Conservation (phyloP, 139 green algal genomes). For the Bryopsis sp. region DNA sequence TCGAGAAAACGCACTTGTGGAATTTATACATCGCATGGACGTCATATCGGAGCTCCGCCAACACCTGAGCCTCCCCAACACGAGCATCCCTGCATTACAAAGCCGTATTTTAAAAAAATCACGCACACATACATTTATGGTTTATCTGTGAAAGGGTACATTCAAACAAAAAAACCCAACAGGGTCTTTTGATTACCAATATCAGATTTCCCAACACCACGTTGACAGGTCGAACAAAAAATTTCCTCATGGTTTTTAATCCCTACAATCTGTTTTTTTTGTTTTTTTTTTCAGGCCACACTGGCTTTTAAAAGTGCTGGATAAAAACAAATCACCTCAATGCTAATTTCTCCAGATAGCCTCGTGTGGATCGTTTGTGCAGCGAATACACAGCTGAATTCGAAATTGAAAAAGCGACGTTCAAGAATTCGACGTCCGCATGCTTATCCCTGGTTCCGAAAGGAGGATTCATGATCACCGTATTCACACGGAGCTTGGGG, state of each 20-base stretch:
- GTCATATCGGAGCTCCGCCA: slow-evolving; percentile 86
- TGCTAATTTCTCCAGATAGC: slow-evolving; percentile 57
- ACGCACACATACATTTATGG: not conserved
- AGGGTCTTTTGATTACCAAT: not conserved
- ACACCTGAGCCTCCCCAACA: slow-evolving; percentile 50
- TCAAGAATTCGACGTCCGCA: slow-evolving; percentile 82
- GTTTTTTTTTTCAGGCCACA: not conserved
- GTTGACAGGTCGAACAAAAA: not conserved
- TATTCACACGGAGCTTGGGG: slow-evolving; percentile 46
- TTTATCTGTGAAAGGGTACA: not conserved
- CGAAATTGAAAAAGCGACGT: slow-evolving; percentile 48
- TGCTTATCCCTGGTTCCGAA: slow-evolving; percentile 86
- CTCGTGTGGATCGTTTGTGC: slow-evolving; percentile 80
- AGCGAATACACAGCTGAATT: slow-evolving; percentile 72
- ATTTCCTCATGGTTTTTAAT: not conserved
- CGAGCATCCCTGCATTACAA: not conserved
- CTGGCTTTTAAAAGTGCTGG: too few species aligned
- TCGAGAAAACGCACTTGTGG: slow-evolving; percentile 46
- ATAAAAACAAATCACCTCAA: too few species aligned
- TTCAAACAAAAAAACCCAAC: not conserved
- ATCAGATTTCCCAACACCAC: not conserved
- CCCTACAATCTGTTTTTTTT: not conserved
- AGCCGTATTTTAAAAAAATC: not conserved
- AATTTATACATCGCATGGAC: slow-evolving; percentile 78
- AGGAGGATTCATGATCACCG: slow-evolving; percentile 91